These are phyloP conservation scores for Setaria viridis DNA, from an alignment of 202 grass and related monocot genomes.

Conservation along the genomic window DNA sequence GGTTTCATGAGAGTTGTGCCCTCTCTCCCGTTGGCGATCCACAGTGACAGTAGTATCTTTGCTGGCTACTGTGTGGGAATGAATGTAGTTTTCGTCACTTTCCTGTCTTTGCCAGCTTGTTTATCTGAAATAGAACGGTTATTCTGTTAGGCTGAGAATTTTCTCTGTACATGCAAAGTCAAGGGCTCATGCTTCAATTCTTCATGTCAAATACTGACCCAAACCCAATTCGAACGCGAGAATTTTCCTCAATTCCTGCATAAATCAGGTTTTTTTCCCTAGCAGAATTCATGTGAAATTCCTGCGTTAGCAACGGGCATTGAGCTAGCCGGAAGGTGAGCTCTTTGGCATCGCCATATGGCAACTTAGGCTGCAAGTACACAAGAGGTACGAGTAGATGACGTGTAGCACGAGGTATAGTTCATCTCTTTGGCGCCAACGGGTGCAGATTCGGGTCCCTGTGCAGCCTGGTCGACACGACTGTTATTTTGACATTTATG, in stretches of 20 bases:
- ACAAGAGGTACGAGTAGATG: background rate
- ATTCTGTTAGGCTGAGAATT: background rate
- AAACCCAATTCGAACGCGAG: background rate
- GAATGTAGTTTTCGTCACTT: slow-evolving; percentile 20
- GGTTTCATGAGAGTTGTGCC: background rate
- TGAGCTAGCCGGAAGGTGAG: background rate
- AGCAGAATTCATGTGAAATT: background rate
- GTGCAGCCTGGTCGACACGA: slow-evolving; percentile 47
- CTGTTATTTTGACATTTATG: slow-evolving; percentile 66
- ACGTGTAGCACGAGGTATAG: background rate
- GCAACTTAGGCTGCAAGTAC: slow-evolving; percentile 1
- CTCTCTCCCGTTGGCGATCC: background rate
- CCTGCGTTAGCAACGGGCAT: background rate
- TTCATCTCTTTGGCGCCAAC: slow-evolving; percentile 12
- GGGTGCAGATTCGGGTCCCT: slow-evolving; percentile 16
- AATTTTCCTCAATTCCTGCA: background rate
- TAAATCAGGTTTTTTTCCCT: background rate
- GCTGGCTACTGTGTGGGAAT: background rate
- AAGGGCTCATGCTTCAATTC: background rate
- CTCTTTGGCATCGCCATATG: background rate
- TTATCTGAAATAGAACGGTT: background rate
- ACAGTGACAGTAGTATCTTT: background rate
- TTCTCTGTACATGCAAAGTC: background rate
- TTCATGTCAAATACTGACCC: background rate
- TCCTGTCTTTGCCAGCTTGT: slow-evolving; percentile 9